Conservation (phyloP, 768 basidiomycete species). For the Podaxis sp. region DNA sequence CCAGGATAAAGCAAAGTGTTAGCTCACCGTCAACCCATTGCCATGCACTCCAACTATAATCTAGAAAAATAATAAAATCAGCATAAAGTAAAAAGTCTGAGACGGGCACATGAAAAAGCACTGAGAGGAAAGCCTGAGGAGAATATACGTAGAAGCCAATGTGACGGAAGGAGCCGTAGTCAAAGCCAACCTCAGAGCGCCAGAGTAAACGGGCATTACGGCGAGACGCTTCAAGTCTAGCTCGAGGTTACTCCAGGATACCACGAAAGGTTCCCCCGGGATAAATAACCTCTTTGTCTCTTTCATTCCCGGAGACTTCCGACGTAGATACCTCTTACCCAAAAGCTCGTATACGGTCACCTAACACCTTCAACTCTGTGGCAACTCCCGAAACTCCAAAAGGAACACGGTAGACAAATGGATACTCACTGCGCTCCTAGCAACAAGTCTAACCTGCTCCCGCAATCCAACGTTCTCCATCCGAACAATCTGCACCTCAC, state of each 20-base stretch:
- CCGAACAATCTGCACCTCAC: slow-evolving; percentile 20
- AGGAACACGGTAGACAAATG: neutral
- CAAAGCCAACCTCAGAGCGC: neutral
- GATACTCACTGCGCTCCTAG: slow-evolving; percentile 25
- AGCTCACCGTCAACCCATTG: slow-evolving; percentile 52
- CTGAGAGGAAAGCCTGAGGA: neutral
- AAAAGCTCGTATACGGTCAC: neutral
- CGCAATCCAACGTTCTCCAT: slow-evolving; percentile 23
- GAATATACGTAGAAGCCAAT: neutral
- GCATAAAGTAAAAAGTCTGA: neutral
- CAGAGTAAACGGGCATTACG: neutral
- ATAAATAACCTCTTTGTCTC: neutral
- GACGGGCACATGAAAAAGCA: neutral
- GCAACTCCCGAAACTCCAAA: neutral
- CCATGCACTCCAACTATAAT: slow-evolving; percentile 45
- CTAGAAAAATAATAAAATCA: slow-evolving; percentile 11
- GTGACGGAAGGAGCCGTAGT: neutral
- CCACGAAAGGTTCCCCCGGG: neutral
- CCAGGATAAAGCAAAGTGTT: neutral
- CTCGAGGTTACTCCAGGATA: neutral
- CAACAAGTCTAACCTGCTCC: slow-evolving; percentile 23
- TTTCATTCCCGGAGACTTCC: neutral
- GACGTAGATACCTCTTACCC: neutral
- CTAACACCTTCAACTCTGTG: neutral
- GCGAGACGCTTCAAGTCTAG: neutral